Percentiles rank a stretch among this genome's conserved stretches.
phyloP scores from a whole-genome alignment of 305 asterid genomes.

The Lippia alba region DNA sequence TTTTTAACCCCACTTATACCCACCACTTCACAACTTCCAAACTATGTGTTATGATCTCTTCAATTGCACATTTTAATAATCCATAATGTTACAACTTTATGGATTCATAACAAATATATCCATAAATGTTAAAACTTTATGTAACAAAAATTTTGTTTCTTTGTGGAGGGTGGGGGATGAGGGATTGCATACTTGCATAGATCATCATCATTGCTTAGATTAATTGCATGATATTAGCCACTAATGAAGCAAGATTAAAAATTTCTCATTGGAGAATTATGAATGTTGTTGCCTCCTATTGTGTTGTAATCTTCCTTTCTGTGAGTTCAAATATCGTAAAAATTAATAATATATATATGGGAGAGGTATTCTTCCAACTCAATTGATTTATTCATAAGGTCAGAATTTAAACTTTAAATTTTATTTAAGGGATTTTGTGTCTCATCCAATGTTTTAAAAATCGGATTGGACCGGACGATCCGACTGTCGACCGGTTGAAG shows the following conservation, averaged over 20 bases:
- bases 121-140: neutral
- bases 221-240: neutral
- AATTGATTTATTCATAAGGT: no score
- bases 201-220: neutral
- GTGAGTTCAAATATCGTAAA: no score
- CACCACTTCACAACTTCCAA: constrained; percentile 6
- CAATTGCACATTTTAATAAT: constrained; percentile 5
- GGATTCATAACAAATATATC: no score
- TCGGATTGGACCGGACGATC: no score
- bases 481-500: no score
- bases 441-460: no score
- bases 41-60: neutral
- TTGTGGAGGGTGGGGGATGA: neutral
- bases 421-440: no score
- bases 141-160: neutral
- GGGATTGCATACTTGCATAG: neutral
- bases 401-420: no score
- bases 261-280: neutral
- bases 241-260: neutral
- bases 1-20: neutral
- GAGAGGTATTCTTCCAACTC: no score
- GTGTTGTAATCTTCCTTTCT: no score
- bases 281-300: neutral
- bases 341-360: no score
- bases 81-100: no score